A percentile compares a stretch with the other conserved stretches of the same genome.
Conservation (phyloP, 768 basidiomycete species). For the Udeniomyces megalosporus region DNA sequence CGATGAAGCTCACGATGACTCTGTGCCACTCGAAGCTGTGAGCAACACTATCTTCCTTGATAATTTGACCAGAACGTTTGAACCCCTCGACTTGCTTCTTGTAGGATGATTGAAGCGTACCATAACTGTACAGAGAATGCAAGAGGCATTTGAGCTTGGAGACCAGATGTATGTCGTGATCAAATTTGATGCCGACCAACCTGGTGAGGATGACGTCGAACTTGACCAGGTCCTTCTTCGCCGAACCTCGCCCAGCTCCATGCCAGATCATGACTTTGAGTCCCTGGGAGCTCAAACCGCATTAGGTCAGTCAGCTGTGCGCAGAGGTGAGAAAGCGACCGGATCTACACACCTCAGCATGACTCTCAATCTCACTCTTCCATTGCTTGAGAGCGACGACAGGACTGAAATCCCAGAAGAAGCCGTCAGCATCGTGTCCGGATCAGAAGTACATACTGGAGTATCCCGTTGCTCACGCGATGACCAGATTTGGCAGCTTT, state of each 20-base stretch:
- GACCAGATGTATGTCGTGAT: background rate
- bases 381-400: constrained; percentile 57
- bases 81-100: constrained; percentile 85
- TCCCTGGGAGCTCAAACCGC: too few species aligned
- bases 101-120: constrained; percentile 80
- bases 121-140: constrained; percentile 35
- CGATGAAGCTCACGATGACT: constrained; percentile 41
- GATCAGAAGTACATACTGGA: too few species aligned
- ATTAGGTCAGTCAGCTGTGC: too few species aligned
- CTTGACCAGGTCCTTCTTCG: constrained; percentile 53
- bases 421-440: constrained; percentile 34
- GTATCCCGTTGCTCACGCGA: constrained; percentile 37
- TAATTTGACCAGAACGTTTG: constrained; percentile 61
- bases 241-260: constrained; percentile 52
- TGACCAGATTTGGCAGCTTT: constrained; percentile 63
- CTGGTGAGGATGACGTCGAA: constrained; percentile 81
- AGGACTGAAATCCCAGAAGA: constrained; percentile 27
- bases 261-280: constrained; percentile 70
- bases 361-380: constrained; percentile 79
- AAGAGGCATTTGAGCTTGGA: background rate
- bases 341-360: constrained; percentile 39
- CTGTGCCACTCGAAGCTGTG: constrained; percentile 76
- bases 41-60: constrained; percentile 68
- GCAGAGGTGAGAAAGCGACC: constrained; percentile 27
- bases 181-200: constrained; percentile 30